A percentile compares a stretch with the other conserved stretches of the same genome.
These are phyloP conservation scores for Moricandia arvensis DNA, from an alignment of 345 rosid genomes.

Conservation along the genomic window DNA sequence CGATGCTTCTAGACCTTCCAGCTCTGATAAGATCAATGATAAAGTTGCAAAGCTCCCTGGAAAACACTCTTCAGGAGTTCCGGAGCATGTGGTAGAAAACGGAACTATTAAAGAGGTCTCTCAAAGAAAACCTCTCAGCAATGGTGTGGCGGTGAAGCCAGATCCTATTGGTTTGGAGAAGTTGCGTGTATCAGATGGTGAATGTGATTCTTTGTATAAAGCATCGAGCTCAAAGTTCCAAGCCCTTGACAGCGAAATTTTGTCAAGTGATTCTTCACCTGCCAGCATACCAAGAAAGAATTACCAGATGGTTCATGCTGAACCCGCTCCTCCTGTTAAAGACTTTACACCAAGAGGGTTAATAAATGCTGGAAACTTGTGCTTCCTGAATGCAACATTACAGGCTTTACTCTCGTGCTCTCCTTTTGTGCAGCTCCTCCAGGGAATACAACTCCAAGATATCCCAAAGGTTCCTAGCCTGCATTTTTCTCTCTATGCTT, in stretches of 20 bases:
- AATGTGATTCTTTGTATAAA: conserved; percentile 37
- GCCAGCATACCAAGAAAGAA: conserved; percentile 35
- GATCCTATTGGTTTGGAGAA: conserved; percentile 40
- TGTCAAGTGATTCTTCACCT: conserved; percentile 36
- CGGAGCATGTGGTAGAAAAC: conserved; percentile 40
- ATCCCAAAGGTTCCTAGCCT: conserved; percentile 56
- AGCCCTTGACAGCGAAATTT: conserved; percentile 43
- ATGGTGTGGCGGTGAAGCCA: conserved; percentile 45
- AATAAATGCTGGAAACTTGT: conserved; percentile 78
- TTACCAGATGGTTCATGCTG: conserved; percentile 37
- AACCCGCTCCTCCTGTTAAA: conserved; percentile 38
- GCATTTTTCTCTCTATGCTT: neutral
- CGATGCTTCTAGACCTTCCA: conserved; percentile 29
- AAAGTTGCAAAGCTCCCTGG: conserved; percentile 26
- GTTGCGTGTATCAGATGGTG: conserved; percentile 42
- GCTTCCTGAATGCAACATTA: conserved; percentile 88
- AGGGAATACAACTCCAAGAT: conserved; percentile 49
- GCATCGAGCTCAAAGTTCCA: conserved; percentile 49
- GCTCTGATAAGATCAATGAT: conserved; percentile 26
- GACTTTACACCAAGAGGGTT: conserved; percentile 74
- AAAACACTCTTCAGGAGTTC: conserved; percentile 23
- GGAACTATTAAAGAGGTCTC: conserved; percentile 40
- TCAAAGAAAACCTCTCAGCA: conserved; percentile 34
- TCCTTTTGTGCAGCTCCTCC: conserved; percentile 81
- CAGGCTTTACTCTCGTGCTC: conserved; percentile 89